Conservation (phyloP, 176 grass and related monocot species). For the Olyra latifolia region DNA sequence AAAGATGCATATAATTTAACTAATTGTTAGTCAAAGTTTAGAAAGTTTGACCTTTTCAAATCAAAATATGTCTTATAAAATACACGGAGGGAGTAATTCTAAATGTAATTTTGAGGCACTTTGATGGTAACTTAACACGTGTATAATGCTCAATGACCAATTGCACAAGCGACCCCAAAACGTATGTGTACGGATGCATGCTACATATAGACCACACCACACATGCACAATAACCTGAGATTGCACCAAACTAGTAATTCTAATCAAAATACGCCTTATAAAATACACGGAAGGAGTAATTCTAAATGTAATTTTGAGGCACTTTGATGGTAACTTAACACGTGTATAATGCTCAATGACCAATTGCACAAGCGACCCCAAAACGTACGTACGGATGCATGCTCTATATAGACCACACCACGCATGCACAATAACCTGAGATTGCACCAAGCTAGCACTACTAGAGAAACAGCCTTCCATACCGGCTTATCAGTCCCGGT, state of each 20-base stretch:
- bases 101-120: not conserved
- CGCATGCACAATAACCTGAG: not conserved
- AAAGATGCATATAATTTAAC: too few relatives aligned
- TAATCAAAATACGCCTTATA: too few relatives aligned
- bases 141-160: not conserved
- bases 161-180: slow-evolving; percentile 4
- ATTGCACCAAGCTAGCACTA: not conserved
- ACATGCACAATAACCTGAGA: not conserved
- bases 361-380: slow-evolving; percentile 1
- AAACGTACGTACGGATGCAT: not conserved
- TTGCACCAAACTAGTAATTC: not conserved
- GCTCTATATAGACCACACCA: not conserved
- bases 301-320: not conserved
- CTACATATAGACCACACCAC: not conserved
- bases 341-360: not conserved
- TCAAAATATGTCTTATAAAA: too few relatives aligned
- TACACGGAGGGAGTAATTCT: too few relatives aligned
- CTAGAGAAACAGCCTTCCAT: too few relatives aligned
- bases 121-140: not conserved
- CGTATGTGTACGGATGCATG: not conserved
- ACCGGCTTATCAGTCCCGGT: too few relatives aligned
- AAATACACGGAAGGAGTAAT: too few relatives aligned
- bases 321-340: not conserved
- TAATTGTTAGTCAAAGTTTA: too few relatives aligned
- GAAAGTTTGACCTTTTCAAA: too few relatives aligned